Conservation (phyloP, 2,329 filamentous ascomycete species). For the Verticillium nonalfalfae region DNA sequence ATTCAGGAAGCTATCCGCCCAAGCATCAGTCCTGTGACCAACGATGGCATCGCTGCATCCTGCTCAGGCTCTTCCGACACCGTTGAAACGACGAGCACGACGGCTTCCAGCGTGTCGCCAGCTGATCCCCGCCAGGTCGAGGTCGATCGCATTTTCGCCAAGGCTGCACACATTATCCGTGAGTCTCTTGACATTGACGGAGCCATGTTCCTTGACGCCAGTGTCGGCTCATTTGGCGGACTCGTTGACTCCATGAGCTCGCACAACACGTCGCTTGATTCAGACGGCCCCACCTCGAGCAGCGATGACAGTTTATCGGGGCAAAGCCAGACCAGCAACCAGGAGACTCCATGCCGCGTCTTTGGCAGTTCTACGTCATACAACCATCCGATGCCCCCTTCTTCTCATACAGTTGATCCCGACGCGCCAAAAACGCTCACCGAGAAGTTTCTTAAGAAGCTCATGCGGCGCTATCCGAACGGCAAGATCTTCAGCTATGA, state of each 20-base stretch:
- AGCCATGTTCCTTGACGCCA: constrained; percentile 11
- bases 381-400: neutral
- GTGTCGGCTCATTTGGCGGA: constrained; percentile 20
- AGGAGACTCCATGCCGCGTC: constrained; percentile 19
- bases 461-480: constrained; percentile 37
- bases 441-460: constrained; percentile 30
- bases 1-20: constrained; percentile 1
- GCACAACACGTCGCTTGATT: neutral
- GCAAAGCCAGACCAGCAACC: constrained; percentile 4
- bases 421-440: constrained; percentile 18
- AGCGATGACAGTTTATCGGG: constrained; percentile 14
- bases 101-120: constrained; percentile 6
- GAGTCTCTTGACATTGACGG: constrained; percentile 28
- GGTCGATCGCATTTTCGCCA: constrained; percentile 26
- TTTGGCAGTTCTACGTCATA: constrained; percentile 23
- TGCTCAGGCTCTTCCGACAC: constrained; percentile 4
- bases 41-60: constrained; percentile 1
- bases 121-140: constrained; percentile 8
- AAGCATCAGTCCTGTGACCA: constrained; percentile 4
- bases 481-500: constrained; percentile 41
- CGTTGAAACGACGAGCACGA: constrained; percentile 5
- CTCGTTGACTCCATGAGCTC: constrained; percentile 8
- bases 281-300: constrained; percentile 11
- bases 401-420: neutral
- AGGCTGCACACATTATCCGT: constrained; percentile 35